Evolutionary conservation across 2,329 filamentous ascomycete species (phyloP).

Genomic region (Cryphonectria japonica): DNA sequence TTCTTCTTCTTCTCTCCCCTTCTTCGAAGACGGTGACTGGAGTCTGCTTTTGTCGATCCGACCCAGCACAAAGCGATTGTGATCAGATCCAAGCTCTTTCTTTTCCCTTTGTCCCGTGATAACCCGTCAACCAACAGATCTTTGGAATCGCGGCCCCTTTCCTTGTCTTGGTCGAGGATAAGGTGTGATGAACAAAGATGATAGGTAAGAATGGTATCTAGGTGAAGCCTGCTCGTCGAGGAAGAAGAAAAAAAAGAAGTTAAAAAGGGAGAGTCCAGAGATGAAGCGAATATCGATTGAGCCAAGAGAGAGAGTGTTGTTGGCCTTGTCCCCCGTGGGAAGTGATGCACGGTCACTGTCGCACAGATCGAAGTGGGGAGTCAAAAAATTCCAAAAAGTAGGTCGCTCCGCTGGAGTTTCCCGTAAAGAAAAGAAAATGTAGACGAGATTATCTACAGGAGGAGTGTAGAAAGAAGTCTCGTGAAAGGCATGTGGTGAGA

Average conservation of each 20-base stretch:
- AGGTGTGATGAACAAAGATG: neutral
- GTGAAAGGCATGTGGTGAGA: constrained; percentile 14
- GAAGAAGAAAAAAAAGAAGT: constrained; percentile 9
- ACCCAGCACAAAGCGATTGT: constrained; percentile 20
- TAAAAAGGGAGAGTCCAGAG: constrained; percentile 10
- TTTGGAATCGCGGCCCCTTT: constrained; percentile 1
- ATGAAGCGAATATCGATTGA: constrained; percentile 1
- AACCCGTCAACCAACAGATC: constrained; percentile 4
- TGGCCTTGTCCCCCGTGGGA: neutral
- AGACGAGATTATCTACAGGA: constrained; percentile 16
- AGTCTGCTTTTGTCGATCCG: constrained; percentile 2
- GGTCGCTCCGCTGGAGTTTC: constrained; percentile 16
- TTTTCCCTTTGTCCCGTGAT: constrained; percentile 4
- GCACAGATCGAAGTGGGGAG: constrained; percentile 7
- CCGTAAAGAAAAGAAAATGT: constrained; percentile 13
- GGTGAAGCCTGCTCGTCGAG: constrained; percentile 18
- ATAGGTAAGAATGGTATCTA: neutral
- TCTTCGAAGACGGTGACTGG: too few relatives aligned
- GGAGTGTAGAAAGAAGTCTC: constrained; percentile 14
- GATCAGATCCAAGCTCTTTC: constrained; percentile 15
- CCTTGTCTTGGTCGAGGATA: neutral
- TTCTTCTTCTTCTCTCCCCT: neutral
- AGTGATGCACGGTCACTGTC: constrained; percentile 7
- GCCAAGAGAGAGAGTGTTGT: neutral
- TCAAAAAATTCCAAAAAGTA: constrained; percentile 2